These are phyloP conservation scores for Solanum pinnatisectum DNA, from an alignment of 257 asterid species.

Conservation along the genomic window DNA sequence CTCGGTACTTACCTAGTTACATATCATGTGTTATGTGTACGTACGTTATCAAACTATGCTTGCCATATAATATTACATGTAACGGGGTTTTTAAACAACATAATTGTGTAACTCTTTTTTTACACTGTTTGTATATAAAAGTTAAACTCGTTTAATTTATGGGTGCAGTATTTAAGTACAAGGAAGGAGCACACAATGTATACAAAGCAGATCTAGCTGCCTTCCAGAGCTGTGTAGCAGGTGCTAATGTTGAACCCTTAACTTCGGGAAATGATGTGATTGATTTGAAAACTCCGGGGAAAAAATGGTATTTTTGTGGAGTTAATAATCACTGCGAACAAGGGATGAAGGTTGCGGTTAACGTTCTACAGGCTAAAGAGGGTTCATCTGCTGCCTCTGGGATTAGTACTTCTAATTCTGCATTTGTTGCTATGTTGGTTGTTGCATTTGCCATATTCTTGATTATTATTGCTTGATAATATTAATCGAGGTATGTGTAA, in stretches of 20 bases:
- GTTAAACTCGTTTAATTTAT: background rate
- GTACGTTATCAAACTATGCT: background rate
- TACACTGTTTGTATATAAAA: background rate
- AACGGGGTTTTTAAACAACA: background rate
- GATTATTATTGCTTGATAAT: background rate
- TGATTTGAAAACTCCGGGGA: slow-evolving; percentile 11
- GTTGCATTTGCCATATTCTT: background rate
- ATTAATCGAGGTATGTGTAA: background rate
- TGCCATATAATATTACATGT: background rate
- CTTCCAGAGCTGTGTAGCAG: slow-evolving; percentile 9
- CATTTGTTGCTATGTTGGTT: slow-evolving; percentile 1
- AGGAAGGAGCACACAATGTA: slow-evolving; percentile 22
- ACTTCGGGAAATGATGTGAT: slow-evolving; percentile 14
- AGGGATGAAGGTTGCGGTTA: slow-evolving; percentile 22
- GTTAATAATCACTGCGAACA: slow-evolving; percentile 10
- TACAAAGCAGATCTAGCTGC: slow-evolving; percentile 1
- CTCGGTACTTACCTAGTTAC: no score
- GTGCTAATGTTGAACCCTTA: background rate
- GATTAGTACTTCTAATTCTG: background rate
- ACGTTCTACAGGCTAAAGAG: background rate
- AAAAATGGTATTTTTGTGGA: slow-evolving; percentile 36
- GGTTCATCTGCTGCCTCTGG: background rate
- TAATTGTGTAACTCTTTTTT: background rate
- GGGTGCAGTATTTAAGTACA: slow-evolving; percentile 27
- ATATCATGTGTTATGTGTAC: no score